Conservation (phyloP, 148 eudicot genomes). For the Rhododendron henanense region DNA sequence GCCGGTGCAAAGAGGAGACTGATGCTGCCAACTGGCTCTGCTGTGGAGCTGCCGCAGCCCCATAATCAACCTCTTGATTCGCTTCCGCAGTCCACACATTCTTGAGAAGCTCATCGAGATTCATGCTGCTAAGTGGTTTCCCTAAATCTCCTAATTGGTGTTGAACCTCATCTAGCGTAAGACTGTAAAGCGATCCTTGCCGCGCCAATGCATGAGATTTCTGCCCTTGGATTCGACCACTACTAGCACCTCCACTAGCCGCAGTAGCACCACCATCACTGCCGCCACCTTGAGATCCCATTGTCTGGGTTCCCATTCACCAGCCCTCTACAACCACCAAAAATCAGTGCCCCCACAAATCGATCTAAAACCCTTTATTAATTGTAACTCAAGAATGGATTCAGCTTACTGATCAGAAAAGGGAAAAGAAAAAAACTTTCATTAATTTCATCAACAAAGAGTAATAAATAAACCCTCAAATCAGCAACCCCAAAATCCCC, state of each 20-base stretch:
- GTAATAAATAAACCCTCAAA: slow-evolving; percentile 7
- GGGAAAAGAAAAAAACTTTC: slow-evolving; percentile 13
- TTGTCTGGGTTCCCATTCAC: slow-evolving; percentile 67
- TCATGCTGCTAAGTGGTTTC: slow-evolving; percentile 88
- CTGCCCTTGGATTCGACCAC: slow-evolving; percentile 38
- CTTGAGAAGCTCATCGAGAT: slow-evolving; percentile 88
- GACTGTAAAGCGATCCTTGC: slow-evolving; percentile 78
- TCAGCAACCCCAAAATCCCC: slow-evolving; percentile 18
- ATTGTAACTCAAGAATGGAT: not conserved
- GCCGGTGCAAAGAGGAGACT: slow-evolving; percentile 36
- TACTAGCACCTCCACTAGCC: slow-evolving; percentile 26
- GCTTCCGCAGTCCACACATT: slow-evolving; percentile 69
- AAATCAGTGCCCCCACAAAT: slow-evolving; percentile 22
- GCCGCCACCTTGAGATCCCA: slow-evolving; percentile 79
- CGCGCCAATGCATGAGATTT: slow-evolving; percentile 44
- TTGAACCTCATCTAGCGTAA: slow-evolving; percentile 93
- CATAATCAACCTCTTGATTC: slow-evolving; percentile 38
- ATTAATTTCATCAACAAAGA: not conserved
- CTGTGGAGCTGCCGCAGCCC: slow-evolving; percentile 23
- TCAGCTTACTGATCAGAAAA: not conserved
- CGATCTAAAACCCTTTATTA: slow-evolving; percentile 9
- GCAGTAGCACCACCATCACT: slow-evolving; percentile 27
- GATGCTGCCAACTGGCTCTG: slow-evolving; percentile 22
- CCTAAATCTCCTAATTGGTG: slow-evolving; percentile 89
- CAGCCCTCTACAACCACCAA: slow-evolving; percentile 14